Conservation (phyloP, 1,284 basidiomycete genomes). For the Melampsora abietis-canadensis region DNA sequence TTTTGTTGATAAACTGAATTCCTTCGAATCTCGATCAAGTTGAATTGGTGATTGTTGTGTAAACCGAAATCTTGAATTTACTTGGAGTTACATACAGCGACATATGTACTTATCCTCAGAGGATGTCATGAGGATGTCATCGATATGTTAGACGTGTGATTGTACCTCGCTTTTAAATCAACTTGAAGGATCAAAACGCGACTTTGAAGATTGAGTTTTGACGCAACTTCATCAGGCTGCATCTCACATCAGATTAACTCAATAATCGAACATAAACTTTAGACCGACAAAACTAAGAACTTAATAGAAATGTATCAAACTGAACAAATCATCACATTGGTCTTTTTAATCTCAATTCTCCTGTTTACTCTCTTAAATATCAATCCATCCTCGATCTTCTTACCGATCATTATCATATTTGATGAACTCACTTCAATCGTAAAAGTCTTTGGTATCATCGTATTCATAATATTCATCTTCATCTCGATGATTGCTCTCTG, state of each 20-base stretch:
- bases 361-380: neutral
- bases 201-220: too few species aligned
- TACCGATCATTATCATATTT: neutral
- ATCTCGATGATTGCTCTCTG: neutral
- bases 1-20: neutral
- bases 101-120: too few species aligned
- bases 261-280: too few species aligned
- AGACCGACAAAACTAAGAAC: too few species aligned
- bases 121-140: too few species aligned
- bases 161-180: too few species aligned
- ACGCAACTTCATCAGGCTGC: neutral
- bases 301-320: neutral
- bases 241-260: neutral
- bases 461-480: neutral
- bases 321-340: neutral
- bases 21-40: neutral
- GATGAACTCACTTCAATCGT: neutral
- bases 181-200: too few species aligned
- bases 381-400: neutral
- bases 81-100: neutral
- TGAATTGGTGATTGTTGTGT: neutral
- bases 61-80: neutral
- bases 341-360: neutral
- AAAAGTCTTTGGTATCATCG: neutral
- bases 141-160: too few species aligned